Evolutionary conservation across 495 filamentous ascomycete species (phyloP).

Genomic region (Penicillium taxi): DNA sequence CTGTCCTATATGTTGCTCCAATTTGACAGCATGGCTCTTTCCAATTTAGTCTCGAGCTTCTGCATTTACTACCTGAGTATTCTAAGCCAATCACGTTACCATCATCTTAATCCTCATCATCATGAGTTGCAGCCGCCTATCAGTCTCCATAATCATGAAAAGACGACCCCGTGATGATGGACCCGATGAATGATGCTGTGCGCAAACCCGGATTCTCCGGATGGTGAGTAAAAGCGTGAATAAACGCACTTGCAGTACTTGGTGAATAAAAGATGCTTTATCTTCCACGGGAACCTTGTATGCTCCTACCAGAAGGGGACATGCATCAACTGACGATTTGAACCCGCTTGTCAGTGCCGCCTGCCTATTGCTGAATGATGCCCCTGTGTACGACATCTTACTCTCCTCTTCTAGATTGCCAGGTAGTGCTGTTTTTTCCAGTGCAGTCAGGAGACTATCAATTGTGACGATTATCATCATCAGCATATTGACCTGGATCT

Average conservation of each 20-base stretch:
- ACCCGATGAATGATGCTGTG: conserved; percentile 18
- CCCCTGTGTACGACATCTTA: no score
- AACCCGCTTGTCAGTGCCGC: conserved; percentile 11
- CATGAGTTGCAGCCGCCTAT: conserved; percentile 26
- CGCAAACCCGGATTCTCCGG: conserved; percentile 21
- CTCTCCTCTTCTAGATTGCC: not conserved
- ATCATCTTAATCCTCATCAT: conserved; percentile 28
- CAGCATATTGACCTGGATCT: conserved; percentile 22
- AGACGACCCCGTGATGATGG: conserved; percentile 19
- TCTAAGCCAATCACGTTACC: no score
- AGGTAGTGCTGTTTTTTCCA: conserved; percentile 17
- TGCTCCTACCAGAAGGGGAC: conserved; percentile 24
- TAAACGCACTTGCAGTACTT: conserved; percentile 24
- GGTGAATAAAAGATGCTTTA: conserved; percentile 25
- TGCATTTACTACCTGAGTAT: no score
- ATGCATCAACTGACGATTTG: conserved; percentile 19
- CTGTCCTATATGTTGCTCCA: no score
- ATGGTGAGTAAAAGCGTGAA: conserved; percentile 21
- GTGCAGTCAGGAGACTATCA: conserved; percentile 24
- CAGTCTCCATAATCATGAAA: conserved; percentile 35
- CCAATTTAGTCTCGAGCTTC: no score
- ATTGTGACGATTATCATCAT: conserved; percentile 29
- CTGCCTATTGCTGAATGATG: not conserved
- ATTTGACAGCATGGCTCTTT: no score
- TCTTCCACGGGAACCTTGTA: conserved; percentile 28